These are phyloP conservation scores for Herpetospermum pedunculosum DNA, from an alignment of 306 rosid species.

Conservation along the genomic window DNA sequence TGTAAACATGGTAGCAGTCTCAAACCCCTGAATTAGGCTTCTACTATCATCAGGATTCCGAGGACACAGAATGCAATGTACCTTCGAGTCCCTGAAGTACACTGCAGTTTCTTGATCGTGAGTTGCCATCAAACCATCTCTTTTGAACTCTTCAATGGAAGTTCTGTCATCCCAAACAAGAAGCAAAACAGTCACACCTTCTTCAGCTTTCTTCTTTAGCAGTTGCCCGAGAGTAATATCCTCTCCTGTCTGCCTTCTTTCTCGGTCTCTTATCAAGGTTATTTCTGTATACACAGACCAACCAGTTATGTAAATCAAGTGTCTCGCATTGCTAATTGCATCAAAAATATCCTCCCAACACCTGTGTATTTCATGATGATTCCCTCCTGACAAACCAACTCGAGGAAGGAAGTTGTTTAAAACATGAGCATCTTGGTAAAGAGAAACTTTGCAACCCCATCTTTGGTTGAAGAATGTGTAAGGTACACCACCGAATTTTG, in stretches of 20 bases:
- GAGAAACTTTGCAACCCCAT: constrained; percentile 47
- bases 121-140: constrained; percentile 73
- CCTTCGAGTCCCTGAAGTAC: constrained; percentile 51
- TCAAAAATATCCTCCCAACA: constrained; percentile 77
- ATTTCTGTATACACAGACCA: constrained; percentile 62
- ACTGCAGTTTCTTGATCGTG: constrained; percentile 56
- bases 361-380: constrained; percentile 19
- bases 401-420: constrained; percentile 5
- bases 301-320: constrained; percentile 64
- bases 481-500: constrained; percentile 44
- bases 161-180: constrained; percentile 88
- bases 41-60: constrained; percentile 56
- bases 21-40: constrained; percentile 48
- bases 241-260: not conserved
- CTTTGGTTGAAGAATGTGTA: constrained; percentile 54
- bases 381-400: constrained; percentile 7
- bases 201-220: constrained; percentile 56
- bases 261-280: constrained; percentile 35
- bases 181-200: constrained; percentile 63
- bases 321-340: constrained; percentile 40
- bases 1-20: constrained; percentile 57
- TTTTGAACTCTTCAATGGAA: constrained; percentile 35
- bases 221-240: constrained; percentile 48
- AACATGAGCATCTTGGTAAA: constrained; percentile 78
- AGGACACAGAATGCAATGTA: constrained; percentile 49